Conservation (phyloP, 1,284 basidiomycete species). For the Clitocybe nebularis region DNA sequence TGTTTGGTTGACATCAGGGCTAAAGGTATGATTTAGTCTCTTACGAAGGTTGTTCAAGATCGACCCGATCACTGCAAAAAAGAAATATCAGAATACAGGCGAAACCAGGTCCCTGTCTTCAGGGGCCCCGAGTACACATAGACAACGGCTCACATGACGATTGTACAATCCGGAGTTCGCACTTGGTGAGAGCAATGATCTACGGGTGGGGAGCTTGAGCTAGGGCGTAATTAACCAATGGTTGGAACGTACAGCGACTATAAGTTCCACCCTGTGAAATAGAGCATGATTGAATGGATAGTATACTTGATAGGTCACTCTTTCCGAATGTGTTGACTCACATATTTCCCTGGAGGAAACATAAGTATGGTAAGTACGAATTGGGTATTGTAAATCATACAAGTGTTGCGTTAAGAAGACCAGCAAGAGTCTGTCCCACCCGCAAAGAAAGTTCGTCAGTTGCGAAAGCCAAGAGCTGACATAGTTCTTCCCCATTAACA, state of each 20-base stretch:
- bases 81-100: neutral
- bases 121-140: slow-evolving; percentile 1
- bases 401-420: slow-evolving; percentile 83
- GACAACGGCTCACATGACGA: slow-evolving; percentile 61
- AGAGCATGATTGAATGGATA: no score
- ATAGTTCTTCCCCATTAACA: slow-evolving; percentile 1
- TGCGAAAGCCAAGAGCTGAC: slow-evolving; percentile 76
- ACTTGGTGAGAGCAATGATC: slow-evolving; percentile 81
- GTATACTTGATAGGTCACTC: no score
- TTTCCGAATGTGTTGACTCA: no score
- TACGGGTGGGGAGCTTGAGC: slow-evolving; percentile 29
- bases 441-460: slow-evolving; percentile 85
- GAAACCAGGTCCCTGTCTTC: neutral
- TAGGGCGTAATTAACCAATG: slow-evolving; percentile 12
- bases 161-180: slow-evolving; percentile 81
- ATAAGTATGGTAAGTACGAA: neutral
- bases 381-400: slow-evolving; percentile 35
- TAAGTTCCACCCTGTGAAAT: slow-evolving; percentile 74
- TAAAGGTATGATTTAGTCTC: slow-evolving; percentile 11
- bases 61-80: slow-evolving; percentile 65
- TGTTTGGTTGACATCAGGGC: neutral
- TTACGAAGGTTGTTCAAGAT: slow-evolving; percentile 77
- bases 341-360: slow-evolving; percentile 63
- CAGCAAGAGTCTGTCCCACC: slow-evolving; percentile 82
- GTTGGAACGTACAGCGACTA: slow-evolving; percentile 59